Evolutionary conservation across 768 basidiomycete genomes (phyloP).

Genomic region (Leucogyrophana mollusca): DNA sequence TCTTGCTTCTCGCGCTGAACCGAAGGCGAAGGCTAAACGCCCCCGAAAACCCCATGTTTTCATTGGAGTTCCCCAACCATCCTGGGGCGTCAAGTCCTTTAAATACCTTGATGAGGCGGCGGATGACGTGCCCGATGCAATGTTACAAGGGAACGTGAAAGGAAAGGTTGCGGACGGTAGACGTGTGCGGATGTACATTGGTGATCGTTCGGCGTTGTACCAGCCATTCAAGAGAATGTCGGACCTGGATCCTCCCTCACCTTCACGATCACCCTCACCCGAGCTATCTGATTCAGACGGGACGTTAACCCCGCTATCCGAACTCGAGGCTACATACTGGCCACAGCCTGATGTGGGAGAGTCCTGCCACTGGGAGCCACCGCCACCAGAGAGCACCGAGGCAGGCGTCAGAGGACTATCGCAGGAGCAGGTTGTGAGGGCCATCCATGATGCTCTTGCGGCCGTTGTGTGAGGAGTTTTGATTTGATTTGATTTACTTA

Average conservation of each 20-base stretch:
- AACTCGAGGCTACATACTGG: conserved; percentile 15
- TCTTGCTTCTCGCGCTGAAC: neutral
- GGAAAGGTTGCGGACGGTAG: conserved; percentile 1
- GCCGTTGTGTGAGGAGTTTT: conserved; percentile 6
- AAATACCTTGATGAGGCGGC: conserved; percentile 20
- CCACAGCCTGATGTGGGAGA: conserved; percentile 33
- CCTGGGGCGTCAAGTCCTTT: conserved; percentile 20
- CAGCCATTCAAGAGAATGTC: conserved; percentile 22
- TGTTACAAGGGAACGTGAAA: conserved; percentile 1
- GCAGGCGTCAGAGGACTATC: conserved; percentile 11
- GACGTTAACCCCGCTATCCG: conserved; percentile 9
- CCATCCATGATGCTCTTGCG: conserved; percentile 21
- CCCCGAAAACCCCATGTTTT: conserved; percentile 27
- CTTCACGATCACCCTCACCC: conserved; percentile 12
- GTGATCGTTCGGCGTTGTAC: conserved; percentile 12
- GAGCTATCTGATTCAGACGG: conserved; percentile 11
- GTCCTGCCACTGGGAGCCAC: conserved; percentile 23
- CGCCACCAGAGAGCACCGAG: neutral
- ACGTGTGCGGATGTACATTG: conserved; percentile 19
- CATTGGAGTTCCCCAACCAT: conserved; percentile 18
- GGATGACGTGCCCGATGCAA: neutral
- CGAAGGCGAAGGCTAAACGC: neutral
- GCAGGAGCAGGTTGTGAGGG: conserved; percentile 18
- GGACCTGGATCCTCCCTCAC: neutral
- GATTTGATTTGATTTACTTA: neutral